phyloP scores from a whole-genome alignment of 352 stramenopile species.

The Pythium utonaiense region DNA sequence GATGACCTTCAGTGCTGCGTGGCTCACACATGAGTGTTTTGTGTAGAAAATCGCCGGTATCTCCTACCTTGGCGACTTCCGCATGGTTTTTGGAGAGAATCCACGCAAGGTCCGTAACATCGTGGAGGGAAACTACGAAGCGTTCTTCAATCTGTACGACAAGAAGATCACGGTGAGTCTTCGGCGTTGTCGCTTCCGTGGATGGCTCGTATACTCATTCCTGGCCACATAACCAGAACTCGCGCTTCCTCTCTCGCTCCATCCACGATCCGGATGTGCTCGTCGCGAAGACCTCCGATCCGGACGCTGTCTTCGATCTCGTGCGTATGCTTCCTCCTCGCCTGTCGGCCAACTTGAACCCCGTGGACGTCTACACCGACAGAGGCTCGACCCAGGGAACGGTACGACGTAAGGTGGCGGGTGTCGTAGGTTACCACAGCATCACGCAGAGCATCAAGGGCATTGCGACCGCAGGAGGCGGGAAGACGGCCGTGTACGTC shows the following conservation, averaged over 20 bases:
- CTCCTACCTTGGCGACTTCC: conserved; percentile 88
- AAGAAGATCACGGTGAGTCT: conserved; percentile 62
- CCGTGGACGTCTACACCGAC: conserved; percentile 30
- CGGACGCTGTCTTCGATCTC: conserved; percentile 35
- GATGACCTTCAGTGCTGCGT: no score
- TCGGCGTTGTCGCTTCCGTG: neutral
- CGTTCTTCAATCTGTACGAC: conserved; percentile 72
- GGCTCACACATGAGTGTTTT: neutral
- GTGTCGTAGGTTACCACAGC: conserved; percentile 83
- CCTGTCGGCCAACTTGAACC: conserved; percentile 34
- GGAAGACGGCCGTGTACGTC: conserved; percentile 81
- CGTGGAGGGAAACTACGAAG: conserved; percentile 77
- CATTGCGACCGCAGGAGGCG: conserved; percentile 74
- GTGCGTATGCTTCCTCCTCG: conserved; percentile 52
- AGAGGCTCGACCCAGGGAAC: conserved; percentile 53
- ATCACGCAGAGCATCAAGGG: conserved; percentile 88
- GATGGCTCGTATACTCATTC: neutral
- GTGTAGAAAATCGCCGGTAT: conserved; percentile 83
- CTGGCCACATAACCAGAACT: conserved; percentile 36
- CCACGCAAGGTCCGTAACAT: conserved; percentile 91
- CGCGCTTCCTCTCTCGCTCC: conserved; percentile 56
- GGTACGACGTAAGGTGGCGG: conserved; percentile 51
- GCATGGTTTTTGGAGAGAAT: conserved; percentile 90
- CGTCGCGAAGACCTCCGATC: conserved; percentile 43
- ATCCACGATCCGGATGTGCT: conserved; percentile 39